Base-by-base conservation (phyloP, 2,329 filamentous ascomycete genomes). In the Fusarium circinatum region DNA sequence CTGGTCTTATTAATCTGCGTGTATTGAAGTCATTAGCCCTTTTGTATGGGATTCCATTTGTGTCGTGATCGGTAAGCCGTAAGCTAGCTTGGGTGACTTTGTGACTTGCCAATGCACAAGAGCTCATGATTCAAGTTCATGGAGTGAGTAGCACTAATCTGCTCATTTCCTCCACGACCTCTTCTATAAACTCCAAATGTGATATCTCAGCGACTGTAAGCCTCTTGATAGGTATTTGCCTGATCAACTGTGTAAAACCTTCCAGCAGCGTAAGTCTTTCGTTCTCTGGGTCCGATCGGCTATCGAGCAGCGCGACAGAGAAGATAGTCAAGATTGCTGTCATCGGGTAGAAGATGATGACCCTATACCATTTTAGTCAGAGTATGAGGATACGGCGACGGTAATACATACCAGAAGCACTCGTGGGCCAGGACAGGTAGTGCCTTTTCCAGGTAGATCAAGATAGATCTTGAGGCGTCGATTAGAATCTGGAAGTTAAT, bases 331-430 rank as follows among this genome's bases (percentile, higher is more conserved):
- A 11, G 12, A 68, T 55, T 1, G 55, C 65, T 9, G 24, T 62
- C 47, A 68, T 55, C 6, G 54, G 65, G 15, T 68, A 68, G 1
- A 68, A 68, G 3, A 68, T 66, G 8, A 68, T 47, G 6, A 68
- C 36, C 55, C 63, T 68, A 6, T 6, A 3, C 3, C 0, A 14
- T 9, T 12, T 30, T 11, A 30, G 30, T 30, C 30, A 30, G 30
- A 30, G 11, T 30, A 30, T 30, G 30, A 12, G 11, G 11, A 12
- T 12, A 30, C 11, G 11, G 30, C 11, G 30, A 30, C 11, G 30
- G 30, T 30, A 30, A 6, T 18, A 15, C 36, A 1, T 24, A 61
- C 62, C 65, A 68, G 8, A 68, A 68, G 8, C 63, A 68, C 9
- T 68, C 63, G 0, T 68, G 55, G 2, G 63, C 63, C 1, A 68